Evolutionary conservation across 352 stramenopile genomes (phyloP).

Genomic region (Elongisporangium prolatum): DNA sequence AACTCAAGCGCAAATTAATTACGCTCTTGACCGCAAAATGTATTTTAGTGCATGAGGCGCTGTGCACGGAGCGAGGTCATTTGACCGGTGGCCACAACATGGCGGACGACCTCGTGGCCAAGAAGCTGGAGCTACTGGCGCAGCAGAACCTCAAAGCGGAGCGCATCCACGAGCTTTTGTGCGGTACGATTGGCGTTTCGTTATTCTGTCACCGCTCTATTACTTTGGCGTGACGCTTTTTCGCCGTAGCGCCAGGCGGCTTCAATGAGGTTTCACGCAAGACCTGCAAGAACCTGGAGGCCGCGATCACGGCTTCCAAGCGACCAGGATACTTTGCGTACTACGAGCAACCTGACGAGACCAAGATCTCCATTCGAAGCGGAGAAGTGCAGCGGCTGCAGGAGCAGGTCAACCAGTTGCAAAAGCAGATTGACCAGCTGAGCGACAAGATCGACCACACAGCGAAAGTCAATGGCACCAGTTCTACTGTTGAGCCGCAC

Average conservation of each 20-base stretch:
- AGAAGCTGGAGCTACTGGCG: slow-evolving; percentile 72
- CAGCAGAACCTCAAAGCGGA: slow-evolving; percentile 62
- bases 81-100: background rate
- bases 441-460: slow-evolving; percentile 41
- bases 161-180: slow-evolving; percentile 54
- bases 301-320: slow-evolving; percentile 69
- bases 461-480: slow-evolving; percentile 2
- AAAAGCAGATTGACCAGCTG: slow-evolving; percentile 71
- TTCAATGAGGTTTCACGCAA: slow-evolving; percentile 76
- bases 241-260: slow-evolving; percentile 32
- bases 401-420: slow-evolving; percentile 48
- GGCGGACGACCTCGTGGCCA: slow-evolving; percentile 58
- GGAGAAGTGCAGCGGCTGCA: slow-evolving; percentile 60
- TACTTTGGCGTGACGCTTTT: background rate
- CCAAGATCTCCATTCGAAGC: slow-evolving; percentile 41
- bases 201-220: background rate
- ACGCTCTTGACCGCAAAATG: background rate
- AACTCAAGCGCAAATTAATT: background rate
- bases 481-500: slow-evolving; percentile 1
- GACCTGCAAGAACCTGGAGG: slow-evolving; percentile 79
- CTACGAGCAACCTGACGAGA: slow-evolving; percentile 58
- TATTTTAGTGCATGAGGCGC: background rate
- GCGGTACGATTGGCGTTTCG: slow-evolving; percentile 18
- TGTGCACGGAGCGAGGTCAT: background rate
- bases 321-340: slow-evolving; percentile 69